These are phyloP conservation scores for Leccinellum albellum DNA, from an alignment of 768 basidiomycete species.

Conservation along the genomic window DNA sequence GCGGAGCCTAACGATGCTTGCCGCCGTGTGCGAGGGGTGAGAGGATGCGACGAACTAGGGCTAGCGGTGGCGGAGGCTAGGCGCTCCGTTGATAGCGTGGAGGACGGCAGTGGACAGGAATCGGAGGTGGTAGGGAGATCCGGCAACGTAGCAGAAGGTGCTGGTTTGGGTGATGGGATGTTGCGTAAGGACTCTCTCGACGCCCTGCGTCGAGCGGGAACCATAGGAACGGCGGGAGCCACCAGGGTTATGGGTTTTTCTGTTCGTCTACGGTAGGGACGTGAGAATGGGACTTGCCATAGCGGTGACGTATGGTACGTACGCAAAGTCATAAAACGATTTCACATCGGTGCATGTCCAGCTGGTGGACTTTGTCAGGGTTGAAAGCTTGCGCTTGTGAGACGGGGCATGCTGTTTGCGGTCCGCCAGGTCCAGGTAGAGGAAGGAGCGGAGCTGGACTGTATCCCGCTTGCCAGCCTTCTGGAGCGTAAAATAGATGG, in stretches of 20 bases:
- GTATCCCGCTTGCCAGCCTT: conserved; percentile 35
- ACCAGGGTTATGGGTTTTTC: conserved; percentile 21
- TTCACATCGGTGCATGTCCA: conserved; percentile 23
- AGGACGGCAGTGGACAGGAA: not conserved
- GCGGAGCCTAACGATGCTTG: conserved; percentile 23
- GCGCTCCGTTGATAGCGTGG: conserved; percentile 1
- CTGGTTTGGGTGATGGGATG: conserved; percentile 60
- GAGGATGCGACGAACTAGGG: conserved; percentile 12
- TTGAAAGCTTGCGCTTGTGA: conserved; percentile 33
- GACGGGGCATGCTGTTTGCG: conserved; percentile 40
- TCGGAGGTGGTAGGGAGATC: conserved; percentile 32
- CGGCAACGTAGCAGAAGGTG: conserved; percentile 50
- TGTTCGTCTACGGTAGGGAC: conserved; percentile 14
- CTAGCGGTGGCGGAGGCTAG: conserved; percentile 17
- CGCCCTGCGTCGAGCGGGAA: conserved; percentile 24
- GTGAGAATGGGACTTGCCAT: not conserved
- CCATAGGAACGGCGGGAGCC: conserved; percentile 10
- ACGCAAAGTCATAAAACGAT: conserved; percentile 13
- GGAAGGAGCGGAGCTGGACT: conserved; percentile 51
- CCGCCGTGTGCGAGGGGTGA: conserved; percentile 10
- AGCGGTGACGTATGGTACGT: not conserved
- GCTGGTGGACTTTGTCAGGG: conserved; percentile 29
- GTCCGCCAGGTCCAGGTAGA: conserved; percentile 67
- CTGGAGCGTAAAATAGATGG: conserved; percentile 48
- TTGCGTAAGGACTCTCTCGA: conserved; percentile 43